Percentiles rank a stretch among this genome's conserved stretches.
Evolutionary conservation across 441 rosid genomes (phyloP).

Genomic region (Caryocar brasiliense): DNA sequence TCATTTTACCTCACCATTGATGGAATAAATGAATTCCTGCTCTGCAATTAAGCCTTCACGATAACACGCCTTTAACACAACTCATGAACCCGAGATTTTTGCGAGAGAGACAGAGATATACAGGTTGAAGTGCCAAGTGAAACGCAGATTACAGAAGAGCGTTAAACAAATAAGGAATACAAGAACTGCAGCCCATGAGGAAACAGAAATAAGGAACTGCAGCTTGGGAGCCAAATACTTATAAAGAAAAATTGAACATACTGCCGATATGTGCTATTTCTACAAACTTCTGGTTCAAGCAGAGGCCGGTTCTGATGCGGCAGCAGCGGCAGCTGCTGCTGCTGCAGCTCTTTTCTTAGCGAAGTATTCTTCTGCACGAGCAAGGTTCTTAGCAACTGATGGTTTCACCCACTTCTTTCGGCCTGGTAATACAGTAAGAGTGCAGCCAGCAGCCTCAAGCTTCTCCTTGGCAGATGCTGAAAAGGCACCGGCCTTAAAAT

Average conservation of each 20-base stretch:
- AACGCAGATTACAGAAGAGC: too few relatives aligned
- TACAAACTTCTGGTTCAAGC: slow-evolving; percentile 16
- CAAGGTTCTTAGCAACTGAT: slow-evolving; percentile 67
- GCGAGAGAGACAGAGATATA: too few relatives aligned
- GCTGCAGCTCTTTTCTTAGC: slow-evolving; percentile 78
- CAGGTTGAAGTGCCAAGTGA: too few relatives aligned
- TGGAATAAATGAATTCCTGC: not conserved
- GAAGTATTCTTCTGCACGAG: slow-evolving; percentile 78
- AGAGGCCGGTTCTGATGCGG: slow-evolving; percentile 35
- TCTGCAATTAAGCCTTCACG: too few relatives aligned
- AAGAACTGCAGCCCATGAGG: too few relatives aligned
- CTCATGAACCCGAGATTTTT: too few relatives aligned
- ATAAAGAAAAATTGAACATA: not conserved
- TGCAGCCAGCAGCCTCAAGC: slow-evolving; percentile 74
- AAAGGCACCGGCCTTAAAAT: slow-evolving; percentile 64
- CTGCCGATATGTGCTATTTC: not conserved
- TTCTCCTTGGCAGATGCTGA: slow-evolving; percentile 76
- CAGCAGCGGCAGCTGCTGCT: slow-evolving; percentile 7
- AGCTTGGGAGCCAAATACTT: not conserved
- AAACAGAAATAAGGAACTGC: not conserved
- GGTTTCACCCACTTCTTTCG: slow-evolving; percentile 87
- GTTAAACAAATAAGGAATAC: too few relatives aligned
- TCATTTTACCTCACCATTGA: not conserved
- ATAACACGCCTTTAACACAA: too few relatives aligned
- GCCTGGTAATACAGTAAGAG: slow-evolving; percentile 66